Percentiles rank a stretch among this genome's conserved stretches.
phyloP scores from a whole-genome alignment of 129 eudicot species.

The Kitagawia praeruptora region DNA sequence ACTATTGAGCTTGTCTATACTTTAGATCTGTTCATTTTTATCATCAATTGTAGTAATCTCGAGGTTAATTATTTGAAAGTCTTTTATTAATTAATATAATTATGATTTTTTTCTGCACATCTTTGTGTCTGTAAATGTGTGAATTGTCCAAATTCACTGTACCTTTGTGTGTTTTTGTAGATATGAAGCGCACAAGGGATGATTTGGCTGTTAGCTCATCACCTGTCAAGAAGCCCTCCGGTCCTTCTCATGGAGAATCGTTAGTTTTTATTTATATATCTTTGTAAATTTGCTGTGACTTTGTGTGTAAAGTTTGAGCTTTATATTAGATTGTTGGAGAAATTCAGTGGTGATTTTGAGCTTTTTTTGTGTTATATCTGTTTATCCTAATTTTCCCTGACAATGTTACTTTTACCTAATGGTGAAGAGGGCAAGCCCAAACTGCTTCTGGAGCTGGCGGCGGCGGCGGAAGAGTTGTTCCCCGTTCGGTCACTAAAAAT shows the following conservation, averaged over 20 bases:
- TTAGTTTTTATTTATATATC: conserved; percentile 24
- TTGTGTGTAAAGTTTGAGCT: too few relatives aligned
- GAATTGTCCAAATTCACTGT: too few relatives aligned
- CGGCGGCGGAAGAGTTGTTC: conserved; percentile 1
- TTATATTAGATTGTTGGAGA: too few relatives aligned
- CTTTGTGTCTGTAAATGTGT: too few relatives aligned
- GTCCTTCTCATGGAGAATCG: conserved; percentile 71
- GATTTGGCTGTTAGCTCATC: conserved; percentile 38
- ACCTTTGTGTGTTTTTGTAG: too few relatives aligned
- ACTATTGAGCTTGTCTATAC: too few relatives aligned
- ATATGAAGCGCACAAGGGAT: conserved; percentile 51
- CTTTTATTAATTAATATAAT: too few relatives aligned
- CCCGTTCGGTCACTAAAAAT: conserved; percentile 50
- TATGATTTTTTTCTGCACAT: too few relatives aligned
- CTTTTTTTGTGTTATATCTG: neutral
- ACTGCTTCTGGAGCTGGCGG: conserved; percentile 5
- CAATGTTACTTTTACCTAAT: neutral
- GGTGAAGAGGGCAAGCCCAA: conserved; percentile 67
- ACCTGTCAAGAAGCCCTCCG: conserved; percentile 59
- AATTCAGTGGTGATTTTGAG: too few relatives aligned
- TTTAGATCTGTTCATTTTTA: too few relatives aligned
- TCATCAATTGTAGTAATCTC: too few relatives aligned
- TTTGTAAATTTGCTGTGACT: neutral
- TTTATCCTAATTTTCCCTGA: neutral
- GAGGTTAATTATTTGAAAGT: too few relatives aligned